These are phyloP conservation scores for Albizia julibrissin DNA, from an alignment of 306 rosid species.

Conservation along the genomic window DNA sequence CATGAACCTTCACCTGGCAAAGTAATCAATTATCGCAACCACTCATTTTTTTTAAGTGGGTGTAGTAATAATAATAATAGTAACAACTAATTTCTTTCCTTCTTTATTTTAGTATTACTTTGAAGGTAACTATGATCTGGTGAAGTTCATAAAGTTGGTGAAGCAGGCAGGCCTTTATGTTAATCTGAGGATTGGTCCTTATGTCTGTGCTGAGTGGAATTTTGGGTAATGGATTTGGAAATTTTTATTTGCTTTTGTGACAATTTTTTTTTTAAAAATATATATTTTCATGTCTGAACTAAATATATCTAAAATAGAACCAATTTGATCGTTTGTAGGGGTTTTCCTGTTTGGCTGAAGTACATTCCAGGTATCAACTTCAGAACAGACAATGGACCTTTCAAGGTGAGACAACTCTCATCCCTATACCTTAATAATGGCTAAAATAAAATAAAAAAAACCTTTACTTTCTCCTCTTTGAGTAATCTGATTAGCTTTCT, in stretches of 20 bases:
- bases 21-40: constrained; percentile 47
- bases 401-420: constrained; percentile 62
- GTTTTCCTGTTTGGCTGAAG: constrained; percentile 98
- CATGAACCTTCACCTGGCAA: constrained; percentile 93
- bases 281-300: constrained; percentile 20
- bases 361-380: constrained; percentile 92
- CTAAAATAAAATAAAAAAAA: neutral
- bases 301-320: constrained; percentile 22
- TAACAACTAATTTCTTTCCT: neutral
- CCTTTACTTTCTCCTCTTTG: neutral
- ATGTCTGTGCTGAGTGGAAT: constrained; percentile 99
- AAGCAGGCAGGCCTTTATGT: constrained; percentile 91
- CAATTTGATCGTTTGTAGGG: constrained; percentile 54
- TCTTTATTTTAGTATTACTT: constrained; percentile 73
- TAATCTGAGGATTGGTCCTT: constrained; percentile 97
- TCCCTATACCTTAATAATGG: constrained; percentile 9
- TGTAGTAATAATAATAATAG: neutral
- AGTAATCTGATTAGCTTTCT: constrained; percentile 10
- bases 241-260: constrained; percentile 13
- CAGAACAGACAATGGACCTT: constrained; percentile 90
- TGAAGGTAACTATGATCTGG: constrained; percentile 93
- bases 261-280: neutral
- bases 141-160: constrained; percentile 83
- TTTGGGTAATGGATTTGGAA: constrained; percentile 68
- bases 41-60: constrained; percentile 4